phyloP scores from a whole-genome alignment of 768 basidiomycete genomes.

The Termitomyces titanicus region DNA sequence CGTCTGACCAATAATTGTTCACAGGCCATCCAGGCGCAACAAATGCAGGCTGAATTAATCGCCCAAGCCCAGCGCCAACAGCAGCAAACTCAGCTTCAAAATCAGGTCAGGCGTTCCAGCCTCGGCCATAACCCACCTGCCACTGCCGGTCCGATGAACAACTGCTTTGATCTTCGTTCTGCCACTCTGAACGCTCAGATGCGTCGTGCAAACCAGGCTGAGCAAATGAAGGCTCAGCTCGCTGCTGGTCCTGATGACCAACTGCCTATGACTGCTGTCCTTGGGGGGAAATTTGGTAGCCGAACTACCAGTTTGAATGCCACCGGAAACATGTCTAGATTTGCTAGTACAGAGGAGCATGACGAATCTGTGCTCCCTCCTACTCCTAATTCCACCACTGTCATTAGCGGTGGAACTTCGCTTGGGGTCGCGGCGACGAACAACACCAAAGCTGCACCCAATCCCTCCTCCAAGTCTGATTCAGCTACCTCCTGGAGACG shows the following conservation, averaged over 20 bases:
- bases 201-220: slow-evolving; percentile 68
- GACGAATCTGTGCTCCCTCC: slow-evolving; percentile 45
- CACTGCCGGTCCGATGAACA: slow-evolving; percentile 67
- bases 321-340: slow-evolving; percentile 26
- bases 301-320: slow-evolving; percentile 48
- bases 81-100: slow-evolving; percentile 37
- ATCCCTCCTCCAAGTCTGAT: slow-evolving; percentile 76
- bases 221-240: slow-evolving; percentile 60
- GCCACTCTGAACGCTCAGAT: slow-evolving; percentile 51
- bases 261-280: slow-evolving; percentile 77
- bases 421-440: slow-evolving; percentile 52
- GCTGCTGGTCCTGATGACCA: slow-evolving; percentile 52
- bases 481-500: slow-evolving; percentile 80
- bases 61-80: slow-evolving; percentile 57
- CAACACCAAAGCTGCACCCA: slow-evolving; percentile 23
- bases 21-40: slow-evolving; percentile 70
- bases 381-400: slow-evolving; percentile 60
- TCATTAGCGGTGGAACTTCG: slow-evolving; percentile 71
- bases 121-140: slow-evolving; percentile 53
- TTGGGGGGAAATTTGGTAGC: slow-evolving; percentile 74
- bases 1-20: slow-evolving; percentile 6
- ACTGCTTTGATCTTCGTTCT: slow-evolving; percentile 63
- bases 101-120: slow-evolving; percentile 44
- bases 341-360: slow-evolving; percentile 36
- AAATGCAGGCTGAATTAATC: slow-evolving; percentile 69